phyloP scores from a whole-genome alignment of 2,329 filamentous ascomycete species.

The Colletotrichum orchidophilum region DNA sequence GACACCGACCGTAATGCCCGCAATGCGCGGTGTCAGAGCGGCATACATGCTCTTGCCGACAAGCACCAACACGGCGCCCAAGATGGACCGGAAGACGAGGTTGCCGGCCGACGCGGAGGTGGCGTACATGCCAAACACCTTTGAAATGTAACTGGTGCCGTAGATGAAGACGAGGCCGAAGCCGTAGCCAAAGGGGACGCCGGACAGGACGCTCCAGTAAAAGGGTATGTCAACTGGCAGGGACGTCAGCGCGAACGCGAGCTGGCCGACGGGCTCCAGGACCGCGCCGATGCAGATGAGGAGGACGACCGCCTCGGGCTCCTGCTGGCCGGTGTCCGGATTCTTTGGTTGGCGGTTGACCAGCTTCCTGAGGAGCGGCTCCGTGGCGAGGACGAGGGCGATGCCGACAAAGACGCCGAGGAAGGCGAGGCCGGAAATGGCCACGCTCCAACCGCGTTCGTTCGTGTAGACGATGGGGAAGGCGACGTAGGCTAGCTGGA shows the following conservation, averaged over 20 bases:
- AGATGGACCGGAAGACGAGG: conserved; percentile 64
- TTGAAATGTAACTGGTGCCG: conserved; percentile 69
- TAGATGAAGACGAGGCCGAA: conserved; percentile 74
- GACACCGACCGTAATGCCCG: conserved; percentile 52
- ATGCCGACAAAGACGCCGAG: conserved; percentile 34
- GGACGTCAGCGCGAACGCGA: conserved; percentile 74
- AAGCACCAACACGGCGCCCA: conserved; percentile 69
- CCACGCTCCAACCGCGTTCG: conserved; percentile 65
- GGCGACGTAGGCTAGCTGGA: conserved; percentile 73
- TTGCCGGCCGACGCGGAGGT: conserved; percentile 72
- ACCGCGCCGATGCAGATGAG: conserved; percentile 70
- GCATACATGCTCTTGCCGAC: conserved; percentile 68
- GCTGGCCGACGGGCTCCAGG: conserved; percentile 65
- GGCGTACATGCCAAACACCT: conserved; percentile 72
- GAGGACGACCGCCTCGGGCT: conserved; percentile 71
- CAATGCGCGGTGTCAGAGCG: conserved; percentile 67
- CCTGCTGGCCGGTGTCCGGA: conserved; percentile 64
- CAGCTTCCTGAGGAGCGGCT: conserved; percentile 53
- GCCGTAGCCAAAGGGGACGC: conserved; percentile 70
- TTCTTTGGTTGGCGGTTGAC: conserved; percentile 68
- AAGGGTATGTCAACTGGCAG: conserved; percentile 67
- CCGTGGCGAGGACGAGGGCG: conserved; percentile 47
- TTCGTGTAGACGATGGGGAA: conserved; percentile 70
- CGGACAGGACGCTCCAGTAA: conserved; percentile 68
- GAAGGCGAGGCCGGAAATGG: conserved; percentile 60